phyloP scores from a whole-genome alignment of 2,329 filamentous ascomycete genomes.

The Monilinia fructicola region DNA sequence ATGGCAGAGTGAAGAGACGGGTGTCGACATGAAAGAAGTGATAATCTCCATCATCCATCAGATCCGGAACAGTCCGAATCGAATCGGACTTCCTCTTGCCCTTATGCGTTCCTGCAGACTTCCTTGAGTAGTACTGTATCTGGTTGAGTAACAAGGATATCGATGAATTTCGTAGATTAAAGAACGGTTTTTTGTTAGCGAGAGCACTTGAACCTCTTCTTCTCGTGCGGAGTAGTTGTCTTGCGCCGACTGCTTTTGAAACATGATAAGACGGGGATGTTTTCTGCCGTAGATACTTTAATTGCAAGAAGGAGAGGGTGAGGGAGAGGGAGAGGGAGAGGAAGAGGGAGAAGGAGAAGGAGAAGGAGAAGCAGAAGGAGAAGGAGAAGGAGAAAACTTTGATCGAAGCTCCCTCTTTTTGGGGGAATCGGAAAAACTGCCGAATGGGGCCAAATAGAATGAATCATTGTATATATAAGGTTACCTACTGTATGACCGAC shows the following conservation, averaged over 20 bases:
- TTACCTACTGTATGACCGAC: too few species aligned
- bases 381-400: too few species aligned
- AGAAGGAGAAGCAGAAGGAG: too few species aligned
- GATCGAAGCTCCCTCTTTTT: background rate
- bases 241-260: background rate
- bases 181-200: background rate
- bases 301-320: background rate
- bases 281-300: background rate
- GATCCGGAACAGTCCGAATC: constrained; percentile 8
- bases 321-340: too few species aligned
- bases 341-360: too few species aligned
- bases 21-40: background rate
- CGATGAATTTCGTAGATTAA: too few species aligned
- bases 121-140: background rate
- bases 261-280: background rate
- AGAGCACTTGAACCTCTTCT: constrained; percentile 13
- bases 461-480: background rate
- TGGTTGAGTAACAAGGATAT: background rate
- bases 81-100: background rate
- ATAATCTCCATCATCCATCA: constrained; percentile 6
- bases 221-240: background rate
- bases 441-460: background rate
- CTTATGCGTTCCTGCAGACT: constrained; percentile 11
- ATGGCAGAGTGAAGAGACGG: constrained; percentile 2
- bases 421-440: background rate